phyloP scores from a whole-genome alignment of 495 filamentous ascomycete genomes.

The Aspergillus sclerotiicarbonarius region DNA sequence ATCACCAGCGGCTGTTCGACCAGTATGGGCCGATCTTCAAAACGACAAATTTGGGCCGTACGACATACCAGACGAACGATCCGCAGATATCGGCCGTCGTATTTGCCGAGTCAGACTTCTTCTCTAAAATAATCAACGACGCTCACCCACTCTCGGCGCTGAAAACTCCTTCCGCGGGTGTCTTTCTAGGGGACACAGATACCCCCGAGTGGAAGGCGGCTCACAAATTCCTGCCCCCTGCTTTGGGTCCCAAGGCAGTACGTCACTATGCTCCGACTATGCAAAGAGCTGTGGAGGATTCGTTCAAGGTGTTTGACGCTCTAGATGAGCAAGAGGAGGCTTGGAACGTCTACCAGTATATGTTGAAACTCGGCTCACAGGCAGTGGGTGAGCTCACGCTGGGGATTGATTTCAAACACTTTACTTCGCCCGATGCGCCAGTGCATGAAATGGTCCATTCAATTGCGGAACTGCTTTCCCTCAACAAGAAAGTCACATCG shows the following conservation, averaged over 20 bases:
- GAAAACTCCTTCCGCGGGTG: constrained; percentile 42
- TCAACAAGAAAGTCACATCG: constrained; percentile 54
- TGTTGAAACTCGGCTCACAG: constrained; percentile 57
- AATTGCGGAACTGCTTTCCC: constrained; percentile 40
- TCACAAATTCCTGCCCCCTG: constrained; percentile 58
- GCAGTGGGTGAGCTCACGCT: constrained; percentile 52
- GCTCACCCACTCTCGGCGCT: constrained; percentile 48
- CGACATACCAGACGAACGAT: constrained; percentile 50
- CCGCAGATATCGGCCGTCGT: constrained; percentile 39
- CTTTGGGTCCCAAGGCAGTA: constrained; percentile 53
- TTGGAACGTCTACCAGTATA: constrained; percentile 59
- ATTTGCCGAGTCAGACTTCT: constrained; percentile 48
- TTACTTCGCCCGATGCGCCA: constrained; percentile 39
- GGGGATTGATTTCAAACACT: constrained; percentile 53
- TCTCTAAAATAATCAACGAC: constrained; percentile 51
- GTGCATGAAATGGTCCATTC: constrained; percentile 38
- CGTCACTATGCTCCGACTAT: constrained; percentile 55
- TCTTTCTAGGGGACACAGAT: constrained; percentile 55
- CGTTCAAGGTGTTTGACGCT: constrained; percentile 53
- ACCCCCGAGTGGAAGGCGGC: constrained; percentile 43
- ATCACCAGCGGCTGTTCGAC: constrained; percentile 55
- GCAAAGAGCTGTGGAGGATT: constrained; percentile 42
- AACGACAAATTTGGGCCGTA: constrained; percentile 52
- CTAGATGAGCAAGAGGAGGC: constrained; percentile 46
- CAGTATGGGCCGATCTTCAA: constrained; percentile 54